phyloP scores from a whole-genome alignment of 1,284 basidiomycete species.

The Sporisorium iseilematis-ciliati region DNA sequence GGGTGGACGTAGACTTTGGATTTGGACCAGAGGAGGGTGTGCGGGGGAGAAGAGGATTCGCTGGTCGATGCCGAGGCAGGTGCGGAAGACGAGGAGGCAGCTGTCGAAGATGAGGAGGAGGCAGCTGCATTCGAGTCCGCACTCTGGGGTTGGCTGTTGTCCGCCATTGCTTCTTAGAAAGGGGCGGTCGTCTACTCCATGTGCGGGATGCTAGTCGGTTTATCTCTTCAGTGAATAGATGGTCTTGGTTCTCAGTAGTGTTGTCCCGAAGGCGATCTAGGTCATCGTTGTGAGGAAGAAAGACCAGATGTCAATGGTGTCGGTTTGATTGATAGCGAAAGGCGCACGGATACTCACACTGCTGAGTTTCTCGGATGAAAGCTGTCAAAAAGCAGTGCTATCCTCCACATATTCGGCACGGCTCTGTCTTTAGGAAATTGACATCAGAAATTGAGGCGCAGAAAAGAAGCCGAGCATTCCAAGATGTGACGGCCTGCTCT shows the following conservation, averaged over 20 bases:
- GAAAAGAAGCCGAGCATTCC: too few relatives aligned
- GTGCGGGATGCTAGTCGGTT: not conserved
- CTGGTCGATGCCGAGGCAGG: constrained; percentile 6
- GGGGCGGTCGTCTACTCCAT: constrained; percentile 1
- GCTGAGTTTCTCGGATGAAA: too few relatives aligned
- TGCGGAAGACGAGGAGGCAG: not conserved
- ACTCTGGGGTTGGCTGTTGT: not conserved
- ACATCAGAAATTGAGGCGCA: too few relatives aligned
- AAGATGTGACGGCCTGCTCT: too few relatives aligned
- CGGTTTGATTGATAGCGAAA: too few relatives aligned
- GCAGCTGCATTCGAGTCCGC: not conserved
- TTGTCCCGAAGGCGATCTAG: too few relatives aligned
- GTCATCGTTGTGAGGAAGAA: too few relatives aligned
- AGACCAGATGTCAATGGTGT: too few relatives aligned
- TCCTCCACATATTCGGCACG: too few relatives aligned
- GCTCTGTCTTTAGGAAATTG: too few relatives aligned
- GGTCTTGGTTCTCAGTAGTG: not conserved
- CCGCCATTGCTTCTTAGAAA: constrained; percentile 4
- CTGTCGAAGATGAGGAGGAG: constrained; percentile 1
- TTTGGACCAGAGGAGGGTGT: constrained; percentile 52
- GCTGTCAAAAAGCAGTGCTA: too few relatives aligned
- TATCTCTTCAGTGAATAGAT: not conserved
- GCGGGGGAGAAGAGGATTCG: constrained; percentile 6
- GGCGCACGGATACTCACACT: too few relatives aligned
- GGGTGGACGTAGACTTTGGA: constrained; percentile 75